Evolutionary conservation across 2,329 filamentous ascomycete species (phyloP).

Genomic region (Cryoendolithus antarcticus): DNA sequence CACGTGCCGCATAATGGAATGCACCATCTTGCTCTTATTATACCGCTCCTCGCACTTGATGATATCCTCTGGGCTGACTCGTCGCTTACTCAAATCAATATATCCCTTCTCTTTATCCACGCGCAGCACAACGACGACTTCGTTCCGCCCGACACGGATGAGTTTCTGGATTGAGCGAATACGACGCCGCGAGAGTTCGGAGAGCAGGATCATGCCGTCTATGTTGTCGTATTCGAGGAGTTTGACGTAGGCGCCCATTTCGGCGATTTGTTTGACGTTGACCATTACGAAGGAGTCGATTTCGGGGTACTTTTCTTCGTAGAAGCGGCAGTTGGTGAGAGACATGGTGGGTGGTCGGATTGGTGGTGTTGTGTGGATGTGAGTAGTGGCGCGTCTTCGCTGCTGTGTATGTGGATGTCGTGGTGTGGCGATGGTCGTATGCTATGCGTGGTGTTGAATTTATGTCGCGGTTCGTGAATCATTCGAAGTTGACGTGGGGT

Average conservation of each 20-base stretch:
- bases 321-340: conserved; percentile 92
- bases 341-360: conserved; percentile 55
- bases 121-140: conserved; percentile 95
- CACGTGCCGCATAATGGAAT: conserved; percentile 97
- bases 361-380: no score
- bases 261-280: conserved; percentile 99
- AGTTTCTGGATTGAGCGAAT: conserved; percentile 98
- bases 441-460: no score
- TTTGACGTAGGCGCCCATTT: conserved; percentile 99
- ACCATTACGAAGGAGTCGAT: conserved; percentile 99
- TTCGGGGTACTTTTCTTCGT: conserved; percentile 95
- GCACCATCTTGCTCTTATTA: conserved; percentile 99
- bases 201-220: conserved; percentile 98
- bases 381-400: no score
- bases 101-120: conserved; percentile 99
- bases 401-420: no score
- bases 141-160: conserved; percentile 93
- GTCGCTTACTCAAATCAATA: conserved; percentile 96
- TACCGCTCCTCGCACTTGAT: conserved; percentile 98
- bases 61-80: conserved; percentile 94
- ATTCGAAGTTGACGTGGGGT: no score
- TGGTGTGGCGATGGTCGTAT: no score
- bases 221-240: conserved; percentile 99
- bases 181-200: conserved; percentile 92
- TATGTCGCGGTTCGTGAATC: no score